Evolutionary conservation across 192 early-diverging fungal genomes (phyloP), one percentile per base, ranked within the genome.

Genomic region (Entophlyctis helioformis): DNA sequence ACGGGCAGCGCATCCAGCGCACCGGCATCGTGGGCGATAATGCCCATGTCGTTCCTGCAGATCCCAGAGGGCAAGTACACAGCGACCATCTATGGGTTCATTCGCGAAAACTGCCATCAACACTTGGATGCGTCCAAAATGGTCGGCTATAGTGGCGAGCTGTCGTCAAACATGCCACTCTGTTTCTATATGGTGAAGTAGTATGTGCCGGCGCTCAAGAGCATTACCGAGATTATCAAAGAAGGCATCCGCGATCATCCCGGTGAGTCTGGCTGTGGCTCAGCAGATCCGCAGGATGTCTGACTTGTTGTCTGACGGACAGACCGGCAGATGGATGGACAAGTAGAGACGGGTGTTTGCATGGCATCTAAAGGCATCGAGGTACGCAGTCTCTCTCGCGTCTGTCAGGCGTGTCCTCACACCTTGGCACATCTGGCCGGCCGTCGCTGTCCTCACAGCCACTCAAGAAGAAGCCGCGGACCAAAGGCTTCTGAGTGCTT

Each of bases 361-460:
- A 78, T 79, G 76, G 71, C 74, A 7, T 69, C 76, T 3, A 74
- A 79, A 52, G 76, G 74, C 6, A 73, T 78, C 27, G 75, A 78
- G 47, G 71, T 79, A 35, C 59, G 67, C 32, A 74, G 64, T n/a
- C n/a, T n/a, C n/a, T n/a, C n/a, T n/a, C n/a, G n/a, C n/a, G n/a
- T n/a, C n/a, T n/a, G n/a, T n/a, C n/a, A n/a, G n/a, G n/a, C n/a
- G n/a, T n/a, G n/a, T n/a, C n/a, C n/a, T n/a, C n/a, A n/a, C n/a
- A n/a, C n/a, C n/a, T n/a, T n/a, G n/a, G n/a, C n/a, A n/a, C n/a
- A n/a, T n/a, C n/a, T n/a, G n/a, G n/a, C n/a, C n/a, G n/a, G n/a
- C n/a, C n/a, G n/a, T n/a, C n/a, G n/a, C n/a, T n/a, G n/a, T n/a
- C n/a, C n/a, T n/a, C n/a, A n/a, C n/a, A n/a, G n/a, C n/a, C n/a